Evolutionary conservation across 805 yeast genomes (phyloP).

Genomic region (Candida namnaoensis): DNA sequence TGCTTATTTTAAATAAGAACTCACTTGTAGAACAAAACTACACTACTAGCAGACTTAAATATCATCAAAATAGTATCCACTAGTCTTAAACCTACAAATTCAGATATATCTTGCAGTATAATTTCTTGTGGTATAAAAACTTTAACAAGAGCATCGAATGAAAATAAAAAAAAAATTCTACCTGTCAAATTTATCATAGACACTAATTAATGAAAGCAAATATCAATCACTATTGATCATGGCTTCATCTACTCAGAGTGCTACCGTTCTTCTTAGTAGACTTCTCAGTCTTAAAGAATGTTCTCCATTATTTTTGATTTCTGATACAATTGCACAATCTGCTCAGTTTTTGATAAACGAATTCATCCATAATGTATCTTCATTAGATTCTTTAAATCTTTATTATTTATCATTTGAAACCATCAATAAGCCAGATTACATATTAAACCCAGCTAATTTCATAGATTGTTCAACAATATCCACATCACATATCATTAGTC

Average conservation of each 20-base stretch:
- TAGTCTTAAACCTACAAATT: too few species aligned
- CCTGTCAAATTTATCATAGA: too few species aligned
- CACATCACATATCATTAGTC: slow-evolving; percentile 17
- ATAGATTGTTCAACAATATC: slow-evolving; percentile 31
- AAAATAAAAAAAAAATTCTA: too few species aligned
- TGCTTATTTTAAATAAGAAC: too few species aligned
- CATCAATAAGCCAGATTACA: slow-evolving; percentile 38
- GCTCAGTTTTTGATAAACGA: slow-evolving; percentile 50
- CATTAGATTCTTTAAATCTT: slow-evolving; percentile 23
- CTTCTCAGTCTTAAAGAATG: slow-evolving; percentile 61
- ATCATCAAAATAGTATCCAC: too few species aligned
- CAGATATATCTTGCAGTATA: too few species aligned
- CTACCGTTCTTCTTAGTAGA: slow-evolving; percentile 56
- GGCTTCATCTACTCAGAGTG: slow-evolving; percentile 28
- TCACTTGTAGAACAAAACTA: too few species aligned
- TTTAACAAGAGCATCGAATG: too few species aligned
- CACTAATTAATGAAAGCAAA: too few species aligned
- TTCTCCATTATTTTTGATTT: slow-evolving; percentile 62
- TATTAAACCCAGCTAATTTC: slow-evolving; percentile 24
- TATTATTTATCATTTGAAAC: slow-evolving; percentile 68
- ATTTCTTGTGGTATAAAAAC: too few species aligned
- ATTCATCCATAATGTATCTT: slow-evolving; percentile 31
- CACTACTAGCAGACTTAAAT: too few species aligned
- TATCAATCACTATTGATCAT: slow-evolving; percentile 1
- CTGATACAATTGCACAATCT: slow-evolving; percentile 68